These are phyloP conservation scores for Cytospora piceicola DNA, from an alignment of 2,329 filamentous ascomycete genomes.

Conservation along the genomic window DNA sequence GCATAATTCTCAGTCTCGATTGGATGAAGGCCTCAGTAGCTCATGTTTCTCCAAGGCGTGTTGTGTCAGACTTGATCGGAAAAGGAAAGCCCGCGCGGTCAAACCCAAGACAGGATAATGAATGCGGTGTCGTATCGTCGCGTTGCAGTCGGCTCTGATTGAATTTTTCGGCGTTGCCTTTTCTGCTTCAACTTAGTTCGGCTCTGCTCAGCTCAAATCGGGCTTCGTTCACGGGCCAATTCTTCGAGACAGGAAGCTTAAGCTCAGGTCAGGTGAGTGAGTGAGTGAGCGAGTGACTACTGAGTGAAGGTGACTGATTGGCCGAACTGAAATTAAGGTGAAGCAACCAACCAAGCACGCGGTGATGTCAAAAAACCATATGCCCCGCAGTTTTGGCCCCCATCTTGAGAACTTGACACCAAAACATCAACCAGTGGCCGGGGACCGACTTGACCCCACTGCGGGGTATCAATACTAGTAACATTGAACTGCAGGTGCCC, in stretches of 20 bases:
- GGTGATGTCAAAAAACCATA: neutral
- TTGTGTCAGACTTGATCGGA: too few species aligned
- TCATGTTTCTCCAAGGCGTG: neutral
- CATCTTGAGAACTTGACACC: neutral
- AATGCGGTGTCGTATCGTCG: neutral
- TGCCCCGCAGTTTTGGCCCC: conserved; percentile 28
- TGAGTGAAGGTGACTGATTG: neutral
- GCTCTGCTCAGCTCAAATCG: neutral
- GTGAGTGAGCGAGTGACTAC: neutral
- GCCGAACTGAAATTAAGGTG: neutral
- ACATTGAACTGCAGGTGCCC: neutral
- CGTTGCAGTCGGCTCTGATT: neutral
- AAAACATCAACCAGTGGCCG: too few species aligned
- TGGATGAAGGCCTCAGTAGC: neutral
- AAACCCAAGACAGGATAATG: neutral
- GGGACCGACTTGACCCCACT: neutral
- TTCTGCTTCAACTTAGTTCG: neutral
- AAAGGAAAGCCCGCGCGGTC: neutral
- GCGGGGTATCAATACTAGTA: neutral
- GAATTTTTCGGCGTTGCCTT: neutral
- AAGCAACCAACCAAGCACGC: neutral
- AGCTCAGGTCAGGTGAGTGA: neutral
- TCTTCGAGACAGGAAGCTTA: neutral
- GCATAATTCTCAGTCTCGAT: conserved; percentile 23
- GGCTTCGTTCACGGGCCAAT: neutral